A percentile compares a stretch with the other conserved stretches of the same genome.
Conservation (phyloP, 163 green algal genomes). For the Chloromonas sp. region DNA sequence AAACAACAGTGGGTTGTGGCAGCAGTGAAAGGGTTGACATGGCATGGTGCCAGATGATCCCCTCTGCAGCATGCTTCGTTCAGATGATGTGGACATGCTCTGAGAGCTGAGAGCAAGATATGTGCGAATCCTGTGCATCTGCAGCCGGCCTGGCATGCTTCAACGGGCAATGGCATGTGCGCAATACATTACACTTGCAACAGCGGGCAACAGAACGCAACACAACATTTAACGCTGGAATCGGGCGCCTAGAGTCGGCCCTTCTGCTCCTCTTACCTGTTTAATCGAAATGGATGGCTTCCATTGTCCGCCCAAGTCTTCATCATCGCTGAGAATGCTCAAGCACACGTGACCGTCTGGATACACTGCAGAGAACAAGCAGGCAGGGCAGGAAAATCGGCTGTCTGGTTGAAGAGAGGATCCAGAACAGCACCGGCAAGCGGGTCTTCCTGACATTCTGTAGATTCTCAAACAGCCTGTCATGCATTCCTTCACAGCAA, state of each 20-base stretch:
- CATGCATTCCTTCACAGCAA: not conserved
- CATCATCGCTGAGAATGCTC: constrained; percentile 16
- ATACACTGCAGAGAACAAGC: constrained; percentile 3
- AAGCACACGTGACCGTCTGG: constrained; percentile 14
- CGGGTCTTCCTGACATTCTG: not conserved
- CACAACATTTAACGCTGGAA: not conserved
- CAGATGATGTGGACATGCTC: too few relatives aligned
- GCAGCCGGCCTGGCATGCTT: too few relatives aligned
- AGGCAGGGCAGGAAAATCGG: not conserved
- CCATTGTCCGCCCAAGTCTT: constrained; percentile 23
- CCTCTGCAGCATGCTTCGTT: too few relatives aligned
- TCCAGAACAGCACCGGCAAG: too few relatives aligned
- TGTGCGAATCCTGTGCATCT: too few relatives aligned
- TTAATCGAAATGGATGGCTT: constrained; percentile 14
- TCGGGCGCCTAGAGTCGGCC: not conserved
- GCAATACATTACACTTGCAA: too few relatives aligned
- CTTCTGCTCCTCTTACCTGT: constrained; percentile 6
- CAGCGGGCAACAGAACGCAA: too few relatives aligned
- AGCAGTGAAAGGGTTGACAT: too few relatives aligned
- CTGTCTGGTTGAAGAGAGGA: not conserved
- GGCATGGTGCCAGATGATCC: too few relatives aligned
- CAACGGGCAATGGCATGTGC: too few relatives aligned
- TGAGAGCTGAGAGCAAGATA: too few relatives aligned
- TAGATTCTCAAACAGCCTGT: not conserved
- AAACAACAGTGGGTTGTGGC: too few relatives aligned